Percentiles rank a stretch among this genome's conserved stretches.
phyloP scores from a whole-genome alignment of 768 basidiomycete genomes.

The Clitopilus passeckerianus region DNA sequence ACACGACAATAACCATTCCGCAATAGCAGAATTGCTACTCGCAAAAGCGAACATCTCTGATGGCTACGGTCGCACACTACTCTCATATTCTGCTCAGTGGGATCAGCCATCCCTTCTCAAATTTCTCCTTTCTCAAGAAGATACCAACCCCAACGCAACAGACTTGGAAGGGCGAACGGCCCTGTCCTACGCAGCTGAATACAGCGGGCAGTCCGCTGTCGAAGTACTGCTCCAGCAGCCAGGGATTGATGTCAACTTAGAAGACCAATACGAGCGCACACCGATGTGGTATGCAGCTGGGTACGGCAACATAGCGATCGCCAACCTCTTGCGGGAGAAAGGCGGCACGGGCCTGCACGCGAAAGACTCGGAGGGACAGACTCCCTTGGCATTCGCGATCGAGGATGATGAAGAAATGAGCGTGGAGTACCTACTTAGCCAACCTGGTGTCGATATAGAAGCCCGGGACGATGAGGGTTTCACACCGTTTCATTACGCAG shows the following conservation, averaged over 20 bases:
- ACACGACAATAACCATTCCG: not conserved
- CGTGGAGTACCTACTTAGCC: not conserved
- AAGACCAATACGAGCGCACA: not conserved
- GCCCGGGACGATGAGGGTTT: not conserved
- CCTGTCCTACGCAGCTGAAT: not conserved
- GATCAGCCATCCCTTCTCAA: not conserved
- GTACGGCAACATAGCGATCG: not conserved
- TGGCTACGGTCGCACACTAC: not conserved
- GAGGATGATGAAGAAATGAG: not conserved
- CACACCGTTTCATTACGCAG: not conserved
- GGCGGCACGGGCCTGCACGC: not conserved
- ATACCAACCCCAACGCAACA: not conserved
- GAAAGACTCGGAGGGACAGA: not conserved
- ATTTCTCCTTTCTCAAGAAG: not conserved
- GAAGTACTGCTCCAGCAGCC: not conserved
- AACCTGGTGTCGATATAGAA: not conserved
- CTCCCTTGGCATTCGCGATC: not conserved
- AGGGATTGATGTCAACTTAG: not conserved
- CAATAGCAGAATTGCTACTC: not conserved
- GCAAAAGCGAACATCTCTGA: not conserved
- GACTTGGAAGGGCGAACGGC: not conserved
- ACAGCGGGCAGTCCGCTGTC: not conserved
- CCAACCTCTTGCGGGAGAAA: not conserved
- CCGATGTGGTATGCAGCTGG: not conserved
- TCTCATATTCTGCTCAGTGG: not conserved